Evolutionary conservation across 2,329 filamentous ascomycete species (phyloP).

Genomic region (Cladosporium oxysporum): DNA sequence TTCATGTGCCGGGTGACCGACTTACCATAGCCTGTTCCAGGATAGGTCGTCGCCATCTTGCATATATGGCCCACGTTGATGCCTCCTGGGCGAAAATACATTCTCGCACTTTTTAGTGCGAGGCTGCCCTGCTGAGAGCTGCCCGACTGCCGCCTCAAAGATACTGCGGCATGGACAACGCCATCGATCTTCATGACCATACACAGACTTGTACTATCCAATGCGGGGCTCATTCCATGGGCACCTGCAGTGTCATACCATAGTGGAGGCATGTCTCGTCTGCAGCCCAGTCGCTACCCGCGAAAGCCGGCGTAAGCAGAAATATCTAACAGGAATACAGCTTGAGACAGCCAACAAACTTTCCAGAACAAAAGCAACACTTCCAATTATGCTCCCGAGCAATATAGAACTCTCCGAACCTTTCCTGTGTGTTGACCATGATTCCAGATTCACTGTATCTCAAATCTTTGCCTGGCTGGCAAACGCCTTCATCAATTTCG

Average conservation of each 20-base stretch:
- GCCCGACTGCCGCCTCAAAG: neutral
- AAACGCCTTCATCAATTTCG: neutral
- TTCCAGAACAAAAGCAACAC: neutral
- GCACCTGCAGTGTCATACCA: neutral
- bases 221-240: neutral
- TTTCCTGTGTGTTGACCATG: neutral
- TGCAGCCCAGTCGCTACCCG: conserved; percentile 9
- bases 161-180: neutral
- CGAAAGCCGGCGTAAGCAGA: conserved; percentile 1
- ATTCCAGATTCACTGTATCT: neutral
- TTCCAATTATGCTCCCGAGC: neutral
- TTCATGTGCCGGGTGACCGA: neutral
- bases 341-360: neutral
- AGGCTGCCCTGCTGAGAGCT: neutral
- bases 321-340: neutral
- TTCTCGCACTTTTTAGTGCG: neutral
- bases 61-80: neutral
- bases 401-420: neutral
- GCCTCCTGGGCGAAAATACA: neutral
- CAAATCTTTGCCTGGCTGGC: neutral
- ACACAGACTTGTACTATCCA: neutral
- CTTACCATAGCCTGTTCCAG: neutral
- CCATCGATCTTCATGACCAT: neutral
- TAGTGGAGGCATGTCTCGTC: neutral
- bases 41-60: no score